Base-by-base conservation (phyloP, 1,284 basidiomycete species). In the Cutaneotrichosporon sp. region DNA sequence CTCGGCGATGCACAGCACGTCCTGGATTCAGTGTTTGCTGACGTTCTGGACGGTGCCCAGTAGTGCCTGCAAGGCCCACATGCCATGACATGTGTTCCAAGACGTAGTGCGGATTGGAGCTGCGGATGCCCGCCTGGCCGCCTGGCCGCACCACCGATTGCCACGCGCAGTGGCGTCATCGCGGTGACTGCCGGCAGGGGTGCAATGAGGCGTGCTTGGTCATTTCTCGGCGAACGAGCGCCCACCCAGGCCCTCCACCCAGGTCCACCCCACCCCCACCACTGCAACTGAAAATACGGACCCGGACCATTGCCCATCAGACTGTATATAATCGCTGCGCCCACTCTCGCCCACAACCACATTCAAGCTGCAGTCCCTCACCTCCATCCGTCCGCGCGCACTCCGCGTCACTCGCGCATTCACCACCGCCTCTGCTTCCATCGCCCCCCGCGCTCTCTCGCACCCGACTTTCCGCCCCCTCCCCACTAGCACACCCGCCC, bases 281-380 rank as follows among this genome's bases (percentile, higher is more conserved):
- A n/a, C n/a, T n/a, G n/a, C n/a, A n/a, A n/a, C n/a, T 29, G 29
- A 29, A 29, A 29, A 29, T 29, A 29, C 29, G 29, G 29, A n/a
- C n/a, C n/a, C 13, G 11, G 3, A 16, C 34, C 11, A 13, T 11
- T 36, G 34, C 34, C 34, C 34, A 36, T 4, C 5, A 36, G 34
- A 36, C 34, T 13, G 11, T 36, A 13, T 11, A 36, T n/a, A 42
- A 42, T n/a, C 38, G 8, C 16, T 4, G 11, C 9, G 13, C 10
- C 3, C 34, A 3, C 16, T 14, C 34, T 13, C 13, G 5, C 14
- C 34, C 34, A 8, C n/a, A 16, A 42, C 18, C 16, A 18, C 38
- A n/a, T 38, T 33, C 33, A 58, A 58, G 18, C 47, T 58, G 56
- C 50, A 36, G 56, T 58, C 56, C 10, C 33, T 58, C 31, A 34